Conservation (phyloP, 1,284 basidiomycete genomes). For the Sanguinoderma infundibulare region DNA sequence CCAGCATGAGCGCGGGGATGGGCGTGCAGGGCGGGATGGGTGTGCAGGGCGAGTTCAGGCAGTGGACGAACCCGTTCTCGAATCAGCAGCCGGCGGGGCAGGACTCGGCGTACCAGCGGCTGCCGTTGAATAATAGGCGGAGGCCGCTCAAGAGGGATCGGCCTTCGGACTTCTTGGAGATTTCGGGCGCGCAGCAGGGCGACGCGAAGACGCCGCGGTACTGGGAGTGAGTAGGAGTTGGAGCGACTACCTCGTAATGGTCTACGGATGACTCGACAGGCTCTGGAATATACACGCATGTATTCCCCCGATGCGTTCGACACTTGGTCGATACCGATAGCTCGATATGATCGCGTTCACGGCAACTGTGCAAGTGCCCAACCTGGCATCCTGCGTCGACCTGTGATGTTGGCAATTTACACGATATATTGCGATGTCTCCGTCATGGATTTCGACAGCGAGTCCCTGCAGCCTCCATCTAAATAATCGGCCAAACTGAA, state of each 20-base stretch:
- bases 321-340: no score
- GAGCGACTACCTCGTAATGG: no score
- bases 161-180: slow-evolving; percentile 81
- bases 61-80: slow-evolving; percentile 58
- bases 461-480: no score
- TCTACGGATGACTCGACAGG: neutral
- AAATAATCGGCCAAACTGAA: no score
- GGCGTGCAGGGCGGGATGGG: slow-evolving; percentile 1
- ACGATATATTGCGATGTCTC: no score
- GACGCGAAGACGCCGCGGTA: slow-evolving; percentile 71
- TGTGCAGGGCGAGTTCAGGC: slow-evolving; percentile 44
- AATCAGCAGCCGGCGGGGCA: slow-evolving; percentile 66
- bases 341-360: no score
- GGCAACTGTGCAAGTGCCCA: no score
- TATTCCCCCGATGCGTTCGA: no score
- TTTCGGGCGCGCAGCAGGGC: slow-evolving; percentile 55
- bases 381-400: no score
- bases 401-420: no score
- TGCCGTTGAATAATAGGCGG: slow-evolving; percentile 79
- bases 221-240: slow-evolving; percentile 61
- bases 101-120: slow-evolving; percentile 83
- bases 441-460: no score
- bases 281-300: neutral
- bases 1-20: slow-evolving; percentile 14
- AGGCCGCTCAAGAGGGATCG: slow-evolving; percentile 77